Conservation (phyloP, 164 flowering plant genomes). For the Sedum album region DNA sequence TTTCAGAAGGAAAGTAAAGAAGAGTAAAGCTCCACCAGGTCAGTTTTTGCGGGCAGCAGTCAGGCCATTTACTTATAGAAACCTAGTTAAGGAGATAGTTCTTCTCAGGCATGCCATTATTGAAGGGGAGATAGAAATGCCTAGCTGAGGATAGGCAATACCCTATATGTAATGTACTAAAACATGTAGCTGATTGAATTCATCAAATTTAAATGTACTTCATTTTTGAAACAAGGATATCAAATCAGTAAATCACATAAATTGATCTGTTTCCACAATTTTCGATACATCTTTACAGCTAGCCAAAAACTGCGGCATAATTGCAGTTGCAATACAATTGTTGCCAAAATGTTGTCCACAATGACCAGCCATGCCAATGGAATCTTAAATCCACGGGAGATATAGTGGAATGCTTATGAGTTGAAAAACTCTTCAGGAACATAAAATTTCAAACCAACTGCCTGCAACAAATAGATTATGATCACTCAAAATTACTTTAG, state of each 20-base stretch:
- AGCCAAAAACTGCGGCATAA: too few relatives aligned
- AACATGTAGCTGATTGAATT: too few relatives aligned
- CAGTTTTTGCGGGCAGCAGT: conserved; percentile 71
- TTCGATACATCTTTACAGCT: too few relatives aligned
- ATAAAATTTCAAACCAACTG: conserved; percentile 65
- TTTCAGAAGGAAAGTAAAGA: conserved; percentile 49
- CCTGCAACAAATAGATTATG: conserved; percentile 32
- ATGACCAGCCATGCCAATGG: neutral
- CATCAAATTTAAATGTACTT: too few relatives aligned
- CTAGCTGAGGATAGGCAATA: conserved; percentile 17
- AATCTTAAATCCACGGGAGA: neutral
- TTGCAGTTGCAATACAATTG: neutral
- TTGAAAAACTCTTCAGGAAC: conserved; percentile 74
- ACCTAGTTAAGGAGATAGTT: conserved; percentile 91
- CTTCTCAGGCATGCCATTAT: conserved; percentile 78
- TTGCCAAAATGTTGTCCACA: neutral
- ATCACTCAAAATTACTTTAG: neutral
- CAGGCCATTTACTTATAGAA: conserved; percentile 78
- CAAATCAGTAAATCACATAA: too few relatives aligned
- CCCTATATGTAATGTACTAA: neutral
- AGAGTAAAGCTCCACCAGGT: conserved; percentile 74
- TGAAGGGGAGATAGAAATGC: conserved; percentile 64
- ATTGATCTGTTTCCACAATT: too few relatives aligned
- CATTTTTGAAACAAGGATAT: neutral
- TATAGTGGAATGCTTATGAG: neutral